Percentiles rank a stretch among this genome's conserved stretches.
phyloP scores from a whole-genome alignment of 306 rosid species.

The Cucumis sativus region Cucumber_9930_V3 NC_026656.2:24075501-24076000 shows the following conservation, averaged over 20 bases:
- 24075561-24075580: constrained; percentile 54
- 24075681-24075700: not conserved
- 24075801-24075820: constrained; percentile 42
- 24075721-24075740: constrained; percentile 55
- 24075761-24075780: constrained; percentile 70
- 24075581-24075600: constrained; percentile 76
- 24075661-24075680: not conserved
- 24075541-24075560: constrained; percentile 54
- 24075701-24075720: constrained; percentile 6
- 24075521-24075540: constrained; percentile 62
- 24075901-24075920: not conserved
- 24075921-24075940: not conserved
- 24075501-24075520: constrained; percentile 46
- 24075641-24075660: not conserved
- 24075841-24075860: not conserved
- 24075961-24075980: not conserved
- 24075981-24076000: not conserved
- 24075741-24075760: constrained; percentile 98
- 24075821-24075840: constrained; percentile 25
- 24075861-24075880: not conserved
- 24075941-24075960: not conserved
- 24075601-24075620: constrained; percentile 77
- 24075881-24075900: not conserved
- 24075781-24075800: constrained; percentile 53
- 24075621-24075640: constrained; percentile 62